Evolutionary conservation across 495 filamentous ascomycete species (phyloP).

Genomic region (Aspergillus baeticus): DNA sequence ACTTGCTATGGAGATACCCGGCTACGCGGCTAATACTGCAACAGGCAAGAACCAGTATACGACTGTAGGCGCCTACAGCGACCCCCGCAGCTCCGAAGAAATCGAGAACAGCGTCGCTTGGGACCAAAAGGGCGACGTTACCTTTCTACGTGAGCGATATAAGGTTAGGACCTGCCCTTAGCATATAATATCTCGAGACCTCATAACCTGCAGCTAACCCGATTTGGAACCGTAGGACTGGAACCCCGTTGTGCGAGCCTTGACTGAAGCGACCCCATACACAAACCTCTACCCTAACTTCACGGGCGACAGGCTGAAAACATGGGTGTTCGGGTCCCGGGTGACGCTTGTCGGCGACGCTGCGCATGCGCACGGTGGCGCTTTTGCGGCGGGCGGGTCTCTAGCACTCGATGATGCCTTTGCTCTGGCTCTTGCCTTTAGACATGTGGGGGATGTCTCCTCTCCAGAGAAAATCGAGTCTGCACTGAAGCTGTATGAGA

Average conservation of each 20-base stretch:
- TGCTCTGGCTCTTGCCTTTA: conserved; percentile 27
- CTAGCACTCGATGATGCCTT: conserved; percentile 51
- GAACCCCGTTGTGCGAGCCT: conserved; percentile 40
- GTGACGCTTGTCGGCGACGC: conserved; percentile 48
- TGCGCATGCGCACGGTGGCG: conserved; percentile 50
- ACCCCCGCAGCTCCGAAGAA: conserved; percentile 35
- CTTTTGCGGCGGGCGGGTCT: conserved; percentile 49
- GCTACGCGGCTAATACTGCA: conserved; percentile 7
- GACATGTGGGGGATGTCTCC: conserved; percentile 15
- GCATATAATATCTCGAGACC: too few relatives aligned
- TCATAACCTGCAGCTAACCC: background rate
- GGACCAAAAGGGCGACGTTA: conserved; percentile 38
- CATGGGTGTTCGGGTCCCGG: conserved; percentile 40
- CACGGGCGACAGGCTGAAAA: conserved; percentile 35
- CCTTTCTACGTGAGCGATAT: conserved; percentile 38
- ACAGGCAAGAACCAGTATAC: conserved; percentile 40
- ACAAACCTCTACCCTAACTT: conserved; percentile 47
- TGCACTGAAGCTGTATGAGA: conserved; percentile 39
- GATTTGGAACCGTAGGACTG: conserved; percentile 30
- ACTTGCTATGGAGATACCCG: background rate
- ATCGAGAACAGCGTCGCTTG: conserved; percentile 37
- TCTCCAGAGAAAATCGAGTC: conserved; percentile 12
- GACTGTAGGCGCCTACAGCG: conserved; percentile 45
- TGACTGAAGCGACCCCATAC: conserved; percentile 41
- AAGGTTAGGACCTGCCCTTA: too few relatives aligned